Percentiles rank a stretch among this genome's conserved stretches.
phyloP scores from a whole-genome alignment of 148 eudicot species.

The Selenicereus undatus region DNA sequence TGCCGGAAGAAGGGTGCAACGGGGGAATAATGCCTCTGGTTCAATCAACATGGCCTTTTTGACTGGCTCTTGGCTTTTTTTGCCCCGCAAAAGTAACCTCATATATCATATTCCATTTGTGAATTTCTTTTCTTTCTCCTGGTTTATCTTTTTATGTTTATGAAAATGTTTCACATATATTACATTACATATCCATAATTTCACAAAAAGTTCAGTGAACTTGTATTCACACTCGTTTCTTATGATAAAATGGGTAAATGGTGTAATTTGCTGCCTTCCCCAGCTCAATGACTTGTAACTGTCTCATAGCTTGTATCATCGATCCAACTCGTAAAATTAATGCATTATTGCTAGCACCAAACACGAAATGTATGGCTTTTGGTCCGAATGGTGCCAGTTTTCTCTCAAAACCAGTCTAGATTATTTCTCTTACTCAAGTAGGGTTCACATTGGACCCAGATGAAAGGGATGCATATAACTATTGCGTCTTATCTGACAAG shows the following conservation, averaged over 20 bases:
- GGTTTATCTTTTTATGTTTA: background rate
- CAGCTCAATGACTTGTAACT: constrained; percentile 15
- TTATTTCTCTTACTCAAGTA: constrained; percentile 13
- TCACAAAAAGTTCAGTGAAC: background rate
- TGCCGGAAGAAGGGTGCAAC: constrained; percentile 41
- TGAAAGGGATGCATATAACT: background rate
- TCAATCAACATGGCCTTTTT: constrained; percentile 41
- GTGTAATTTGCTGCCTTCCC: constrained; percentile 15
- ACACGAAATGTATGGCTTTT: background rate
- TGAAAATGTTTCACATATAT: background rate
- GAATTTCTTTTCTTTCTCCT: background rate
- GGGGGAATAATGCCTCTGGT: constrained; percentile 30
- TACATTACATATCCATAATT: background rate
- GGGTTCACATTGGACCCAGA: constrained; percentile 18
- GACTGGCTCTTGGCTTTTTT: background rate
- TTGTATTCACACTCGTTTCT: background rate
- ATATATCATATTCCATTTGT: background rate
- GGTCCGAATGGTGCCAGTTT: background rate
- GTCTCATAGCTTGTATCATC: constrained; percentile 2
- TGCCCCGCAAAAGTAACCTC: background rate
- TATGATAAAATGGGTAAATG: background rate
- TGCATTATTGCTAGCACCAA: background rate
- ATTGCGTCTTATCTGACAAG: constrained; percentile 4
- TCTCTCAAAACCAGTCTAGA: background rate
- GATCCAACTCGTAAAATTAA: constrained; percentile 3